Base-by-base conservation (phyloP, 768 basidiomycete species). In the Chalciporus pseudorubinellus region DNA sequence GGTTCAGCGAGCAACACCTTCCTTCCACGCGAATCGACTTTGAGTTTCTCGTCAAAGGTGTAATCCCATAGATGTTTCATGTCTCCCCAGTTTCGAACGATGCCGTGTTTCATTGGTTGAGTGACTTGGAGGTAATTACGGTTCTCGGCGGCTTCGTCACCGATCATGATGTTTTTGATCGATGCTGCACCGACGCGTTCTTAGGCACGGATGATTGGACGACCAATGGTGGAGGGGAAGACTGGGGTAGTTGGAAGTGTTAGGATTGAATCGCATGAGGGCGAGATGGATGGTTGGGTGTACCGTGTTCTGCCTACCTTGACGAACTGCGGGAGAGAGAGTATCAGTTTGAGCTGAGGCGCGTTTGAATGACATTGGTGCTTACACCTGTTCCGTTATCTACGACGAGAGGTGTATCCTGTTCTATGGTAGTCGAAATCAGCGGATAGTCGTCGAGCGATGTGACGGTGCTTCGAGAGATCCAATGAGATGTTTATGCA, bases 61-160 rank as follows among this genome's bases (percentile, higher is more conserved):
- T 98, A 98, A 70, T 99, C 85, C 97, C 97, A 99, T 16, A 98
- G 79, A 62, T 92, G 82, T 66, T 87, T 87, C 97, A 98, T 99
- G 72, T 99, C 97, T 67, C 94, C 92, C 97, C 97, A 99, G 72
- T 98, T 98, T 61, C 89, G 87, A 42, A 99, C 87, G 72, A 99
- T 98, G 38, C 97, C 97, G 69, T 99, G 97, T 68, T 99, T 97
- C 91, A 99, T 93, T 2, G 97, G 97, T 64, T 98, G 97, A 0
- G 94, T 92, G 31, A 99, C 80, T 72, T 98, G 95, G 36, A 99
- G 85, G 74, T 89, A 98, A 67, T 91, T 95, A 42, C 97, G 87
- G 71, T 92, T 87, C 71, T 86, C 81, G 13, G 91, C 91, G 21
- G 97, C 97, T 68, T 97, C 92, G 77, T 98, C 95, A 56, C 97